phyloP scores from a whole-genome alignment of 208 protist species.

The Acanthamoeba lenticulata region DNA sequence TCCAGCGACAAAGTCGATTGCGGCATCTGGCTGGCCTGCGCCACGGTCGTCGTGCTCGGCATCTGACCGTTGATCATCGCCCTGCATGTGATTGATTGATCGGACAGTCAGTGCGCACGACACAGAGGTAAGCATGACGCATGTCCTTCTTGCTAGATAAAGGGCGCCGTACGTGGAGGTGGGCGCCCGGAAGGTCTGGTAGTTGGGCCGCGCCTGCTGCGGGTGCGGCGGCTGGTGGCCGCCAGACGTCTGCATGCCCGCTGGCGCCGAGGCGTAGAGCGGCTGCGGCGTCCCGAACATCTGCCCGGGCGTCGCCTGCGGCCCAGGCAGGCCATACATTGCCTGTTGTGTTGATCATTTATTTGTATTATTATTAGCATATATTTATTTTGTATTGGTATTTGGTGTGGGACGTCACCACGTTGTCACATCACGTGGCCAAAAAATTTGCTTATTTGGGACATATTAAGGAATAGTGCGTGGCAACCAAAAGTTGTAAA shows the following conservation, averaged over 20 bases:
- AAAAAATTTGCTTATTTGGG: too few species aligned
- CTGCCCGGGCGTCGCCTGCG: not conserved
- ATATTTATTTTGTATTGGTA: too few species aligned
- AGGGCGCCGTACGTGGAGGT: not conserved
- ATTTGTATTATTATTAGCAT: not conserved
- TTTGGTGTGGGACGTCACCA: too few species aligned
- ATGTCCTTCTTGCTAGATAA: not conserved
- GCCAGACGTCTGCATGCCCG: not conserved
- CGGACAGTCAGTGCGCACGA: not conserved
- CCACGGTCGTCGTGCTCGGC: not conserved
- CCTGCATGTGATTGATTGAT: not conserved
- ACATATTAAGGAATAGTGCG: too few species aligned
- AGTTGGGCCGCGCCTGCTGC: not conserved
- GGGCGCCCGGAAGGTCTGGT: not conserved
- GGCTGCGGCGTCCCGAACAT: not conserved
- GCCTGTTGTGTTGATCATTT: not conserved
- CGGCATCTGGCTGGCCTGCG: not conserved
- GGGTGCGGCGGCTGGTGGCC: not conserved
- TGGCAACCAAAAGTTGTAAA: too few species aligned
- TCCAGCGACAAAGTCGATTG: constrained; percentile 42
- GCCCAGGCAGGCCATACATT: not conserved
- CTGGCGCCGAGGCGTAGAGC: not conserved
- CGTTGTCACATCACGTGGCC: too few species aligned
- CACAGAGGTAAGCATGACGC: not conserved
- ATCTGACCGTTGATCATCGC: not conserved